A percentile compares a stretch with the other conserved stretches of the same genome.
Evolutionary conservation across 257 asterid genomes (phyloP).

Genomic region (Przewalskia tangutica): DNA sequence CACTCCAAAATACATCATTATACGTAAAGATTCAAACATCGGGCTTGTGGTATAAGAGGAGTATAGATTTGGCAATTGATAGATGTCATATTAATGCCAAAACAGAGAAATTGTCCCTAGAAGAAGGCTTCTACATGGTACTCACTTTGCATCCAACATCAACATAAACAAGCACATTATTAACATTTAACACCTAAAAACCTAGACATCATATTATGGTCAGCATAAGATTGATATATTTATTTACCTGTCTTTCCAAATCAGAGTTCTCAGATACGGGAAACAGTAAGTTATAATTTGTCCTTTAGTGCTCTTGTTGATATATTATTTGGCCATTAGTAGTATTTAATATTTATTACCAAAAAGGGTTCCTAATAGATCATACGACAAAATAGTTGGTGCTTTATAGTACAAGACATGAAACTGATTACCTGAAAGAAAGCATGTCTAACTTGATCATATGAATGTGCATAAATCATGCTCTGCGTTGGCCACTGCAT

Average conservation of each 20-base stretch:
- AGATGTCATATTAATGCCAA: background rate
- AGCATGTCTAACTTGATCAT: constrained; percentile 66
- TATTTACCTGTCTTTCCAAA: background rate
- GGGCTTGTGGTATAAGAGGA: background rate
- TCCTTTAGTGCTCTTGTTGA: background rate
- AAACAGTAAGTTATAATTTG: background rate
- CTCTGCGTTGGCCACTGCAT: constrained; percentile 88
- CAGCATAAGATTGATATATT: background rate
- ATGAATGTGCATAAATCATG: constrained; percentile 81
- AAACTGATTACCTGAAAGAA: constrained; percentile 56
- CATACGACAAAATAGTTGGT: background rate
- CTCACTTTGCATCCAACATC: background rate
- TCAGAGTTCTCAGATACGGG: background rate
- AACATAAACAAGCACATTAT: background rate
- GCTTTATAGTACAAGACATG: background rate
- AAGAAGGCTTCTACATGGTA: background rate
- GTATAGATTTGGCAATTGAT: background rate
- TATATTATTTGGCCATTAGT: background rate
- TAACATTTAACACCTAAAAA: background rate
- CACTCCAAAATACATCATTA: background rate
- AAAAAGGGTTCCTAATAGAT: background rate
- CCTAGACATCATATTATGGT: background rate
- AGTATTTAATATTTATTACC: background rate
- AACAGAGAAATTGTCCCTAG: background rate
- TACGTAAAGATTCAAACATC: background rate